A percentile compares a stretch with the other conserved stretches of the same genome.
These are phyloP conservation scores for Calonectria hongkongensis DNA, from an alignment of 2,329 filamentous ascomycete species.

Conservation along the genomic window DNA sequence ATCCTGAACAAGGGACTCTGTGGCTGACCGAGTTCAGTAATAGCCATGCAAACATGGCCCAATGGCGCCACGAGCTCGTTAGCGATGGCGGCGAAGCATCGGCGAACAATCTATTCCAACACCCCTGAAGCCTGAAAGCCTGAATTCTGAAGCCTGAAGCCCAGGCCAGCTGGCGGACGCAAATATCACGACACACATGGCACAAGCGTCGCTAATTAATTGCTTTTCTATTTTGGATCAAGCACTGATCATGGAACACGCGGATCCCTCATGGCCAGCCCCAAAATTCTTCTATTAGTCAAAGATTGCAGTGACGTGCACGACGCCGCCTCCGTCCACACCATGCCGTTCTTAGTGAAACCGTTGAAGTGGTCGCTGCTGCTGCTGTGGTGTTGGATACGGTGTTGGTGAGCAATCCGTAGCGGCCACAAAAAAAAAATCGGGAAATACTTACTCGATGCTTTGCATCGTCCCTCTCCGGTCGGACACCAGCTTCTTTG, in stretches of 20 bases:
- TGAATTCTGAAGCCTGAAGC: neutral
- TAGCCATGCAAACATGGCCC: slow-evolving; percentile 9
- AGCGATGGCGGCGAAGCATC: slow-evolving; percentile 23
- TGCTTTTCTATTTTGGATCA: slow-evolving; percentile 16
- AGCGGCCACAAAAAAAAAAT: slow-evolving; percentile 80
- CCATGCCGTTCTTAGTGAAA: slow-evolving; percentile 7
- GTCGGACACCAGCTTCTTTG: slow-evolving; percentile 81
- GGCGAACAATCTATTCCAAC: slow-evolving; percentile 1
- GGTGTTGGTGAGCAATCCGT: slow-evolving; percentile 74
- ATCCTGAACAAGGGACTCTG: slow-evolving; percentile 19
- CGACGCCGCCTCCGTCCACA: slow-evolving; percentile 70
- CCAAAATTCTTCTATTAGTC: slow-evolving; percentile 71
- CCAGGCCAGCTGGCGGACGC: slow-evolving; percentile 6
- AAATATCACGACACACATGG: slow-evolving; percentile 45
- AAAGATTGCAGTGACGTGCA: slow-evolving; percentile 71
- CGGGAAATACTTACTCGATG: slow-evolving; percentile 79
- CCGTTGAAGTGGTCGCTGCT: slow-evolving; percentile 27
- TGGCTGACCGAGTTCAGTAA: slow-evolving; percentile 11
- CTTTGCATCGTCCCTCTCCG: slow-evolving; percentile 80
- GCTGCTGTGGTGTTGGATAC: slow-evolving; percentile 38
- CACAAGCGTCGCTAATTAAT: slow-evolving; percentile 28
- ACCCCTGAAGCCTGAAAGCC: slow-evolving; percentile 25
- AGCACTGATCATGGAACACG: slow-evolving; percentile 42
- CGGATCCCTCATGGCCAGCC: slow-evolving; percentile 65
- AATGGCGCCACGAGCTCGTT: slow-evolving; percentile 17